These are phyloP conservation scores for Yarrowia galli DNA, from an alignment of 1,139 yeast species.

Conservation along the genomic window DNA sequence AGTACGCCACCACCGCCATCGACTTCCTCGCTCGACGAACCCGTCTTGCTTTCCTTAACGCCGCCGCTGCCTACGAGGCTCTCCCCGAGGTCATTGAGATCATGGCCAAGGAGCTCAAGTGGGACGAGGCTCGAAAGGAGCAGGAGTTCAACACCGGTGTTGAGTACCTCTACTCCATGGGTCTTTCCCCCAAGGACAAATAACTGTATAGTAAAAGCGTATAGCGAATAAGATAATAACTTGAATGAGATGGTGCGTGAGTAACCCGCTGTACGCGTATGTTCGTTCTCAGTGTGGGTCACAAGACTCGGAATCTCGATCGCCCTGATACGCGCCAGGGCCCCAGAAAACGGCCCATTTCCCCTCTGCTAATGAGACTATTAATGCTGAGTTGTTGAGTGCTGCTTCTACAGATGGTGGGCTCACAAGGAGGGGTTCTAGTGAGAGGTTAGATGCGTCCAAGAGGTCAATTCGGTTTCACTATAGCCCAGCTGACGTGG, in stretches of 20 bases:
- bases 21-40: slow-evolving; percentile 95
- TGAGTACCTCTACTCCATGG: slow-evolving; percentile 54
- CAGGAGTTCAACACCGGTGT: slow-evolving; percentile 56
- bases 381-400: slow-evolving; percentile 9
- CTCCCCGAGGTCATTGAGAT: slow-evolving; percentile 86
- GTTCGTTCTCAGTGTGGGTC: too few relatives aligned
- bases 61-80: slow-evolving; percentile 80
- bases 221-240: slow-evolving; percentile 28
- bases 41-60: slow-evolving; percentile 89
- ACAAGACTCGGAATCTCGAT: too few relatives aligned
- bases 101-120: slow-evolving; percentile 78
- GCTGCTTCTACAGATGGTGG: neutral
- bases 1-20: slow-evolving; percentile 84
- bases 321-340: too few relatives aligned
- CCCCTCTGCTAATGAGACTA: neutral
- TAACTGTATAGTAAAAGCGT: slow-evolving; percentile 37
- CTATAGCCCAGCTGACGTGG: neutral
- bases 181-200: slow-evolving; percentile 44
- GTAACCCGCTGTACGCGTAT: too few relatives aligned
- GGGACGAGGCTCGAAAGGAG: slow-evolving; percentile 70
- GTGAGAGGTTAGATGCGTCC: neutral
- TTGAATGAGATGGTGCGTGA: slow-evolving; percentile 9
- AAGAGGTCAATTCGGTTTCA: neutral
- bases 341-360: neutral
- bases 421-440: neutral